Evolutionary conservation across 2,329 filamentous ascomycete genomes (phyloP).

Genomic region (Byssoonygena ceratinophila): DNA sequence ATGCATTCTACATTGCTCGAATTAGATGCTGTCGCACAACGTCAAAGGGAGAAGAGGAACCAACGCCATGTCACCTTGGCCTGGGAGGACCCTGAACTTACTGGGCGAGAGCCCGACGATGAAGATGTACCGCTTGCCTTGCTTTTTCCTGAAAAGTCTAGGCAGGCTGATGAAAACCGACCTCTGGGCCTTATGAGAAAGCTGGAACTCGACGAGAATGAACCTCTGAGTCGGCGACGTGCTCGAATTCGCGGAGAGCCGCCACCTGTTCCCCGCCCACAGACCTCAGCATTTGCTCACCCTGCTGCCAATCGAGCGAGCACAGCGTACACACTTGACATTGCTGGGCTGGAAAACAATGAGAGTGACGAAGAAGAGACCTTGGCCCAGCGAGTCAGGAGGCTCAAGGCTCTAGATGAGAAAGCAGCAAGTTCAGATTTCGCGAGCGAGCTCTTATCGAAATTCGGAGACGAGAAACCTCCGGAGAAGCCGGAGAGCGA

Average conservation of each 20-base stretch:
- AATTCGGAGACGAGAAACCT: constrained; percentile 6
- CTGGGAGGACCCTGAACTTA: constrained; percentile 57
- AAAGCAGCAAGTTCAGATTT: constrained; percentile 2
- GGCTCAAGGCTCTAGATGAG: constrained; percentile 30
- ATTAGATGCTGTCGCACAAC: constrained; percentile 78
- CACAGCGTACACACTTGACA: constrained; percentile 27
- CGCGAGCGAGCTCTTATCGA: background rate
- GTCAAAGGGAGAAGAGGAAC: constrained; percentile 64
- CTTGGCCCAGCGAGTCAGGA: constrained; percentile 35
- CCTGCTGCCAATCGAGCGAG: constrained; percentile 21
- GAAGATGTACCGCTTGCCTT: constrained; percentile 83
- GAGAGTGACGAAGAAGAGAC: constrained; percentile 31
- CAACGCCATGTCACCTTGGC: constrained; percentile 72
- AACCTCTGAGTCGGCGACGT: constrained; percentile 69
- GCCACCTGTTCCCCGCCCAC: constrained; percentile 21
- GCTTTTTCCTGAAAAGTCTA: constrained; percentile 49
- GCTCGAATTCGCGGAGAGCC: constrained; percentile 59
- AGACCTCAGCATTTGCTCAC: background rate
- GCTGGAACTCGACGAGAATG: constrained; percentile 80
- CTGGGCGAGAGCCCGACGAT: constrained; percentile 47
- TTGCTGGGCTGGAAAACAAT: constrained; percentile 22
- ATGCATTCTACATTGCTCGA: constrained; percentile 84
- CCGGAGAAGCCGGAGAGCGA: constrained; percentile 16
- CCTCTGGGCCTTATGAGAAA: constrained; percentile 48
- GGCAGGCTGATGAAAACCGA: constrained; percentile 25